Conservation (phyloP, 2,329 filamentous ascomycete species). For the Ophiostoma himal-ulmi region DNA sequence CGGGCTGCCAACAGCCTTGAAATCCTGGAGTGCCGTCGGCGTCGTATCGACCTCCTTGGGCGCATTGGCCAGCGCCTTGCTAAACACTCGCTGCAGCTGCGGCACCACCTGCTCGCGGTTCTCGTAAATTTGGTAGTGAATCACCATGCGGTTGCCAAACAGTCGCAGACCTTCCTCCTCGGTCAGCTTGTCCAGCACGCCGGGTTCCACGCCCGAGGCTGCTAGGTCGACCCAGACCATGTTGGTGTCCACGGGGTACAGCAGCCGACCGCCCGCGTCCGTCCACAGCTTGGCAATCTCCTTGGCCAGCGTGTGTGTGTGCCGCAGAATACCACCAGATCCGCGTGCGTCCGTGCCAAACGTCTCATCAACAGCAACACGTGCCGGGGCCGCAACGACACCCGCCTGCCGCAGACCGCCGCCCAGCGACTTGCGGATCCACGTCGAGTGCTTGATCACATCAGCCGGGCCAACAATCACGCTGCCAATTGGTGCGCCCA, state of each 20-base stretch:
- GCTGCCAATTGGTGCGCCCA: constrained; percentile 49
- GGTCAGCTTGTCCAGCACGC: constrained; percentile 38
- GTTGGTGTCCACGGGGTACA: constrained; percentile 74
- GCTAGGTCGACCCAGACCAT: constrained; percentile 82
- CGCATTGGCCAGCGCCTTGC: constrained; percentile 30
- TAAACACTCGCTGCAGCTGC: constrained; percentile 52
- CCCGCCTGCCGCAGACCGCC: constrained; percentile 73
- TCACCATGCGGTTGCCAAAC: constrained; percentile 40
- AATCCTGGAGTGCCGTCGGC: constrained; percentile 1
- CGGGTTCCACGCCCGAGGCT: constrained; percentile 44
- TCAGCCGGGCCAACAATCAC: constrained; percentile 41
- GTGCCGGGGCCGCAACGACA: constrained; percentile 67
- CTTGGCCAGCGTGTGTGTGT: constrained; percentile 58
- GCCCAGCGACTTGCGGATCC: constrained; percentile 74
- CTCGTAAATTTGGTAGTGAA: constrained; percentile 57
- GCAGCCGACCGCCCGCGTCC: constrained; percentile 60
- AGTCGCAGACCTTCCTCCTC: constrained; percentile 41
- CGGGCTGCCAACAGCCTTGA: background rate
- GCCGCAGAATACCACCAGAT: constrained; percentile 55
- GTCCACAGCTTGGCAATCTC: constrained; percentile 59
- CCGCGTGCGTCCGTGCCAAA: constrained; percentile 56
- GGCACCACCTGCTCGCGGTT: constrained; percentile 54
- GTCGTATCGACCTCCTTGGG: background rate
- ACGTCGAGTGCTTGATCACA: constrained; percentile 62
- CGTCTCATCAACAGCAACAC: constrained; percentile 72